These are phyloP conservation scores for Dothistroma septosporum DNA, from an alignment of 2,329 filamentous ascomycete species.

Conservation along the genomic window DNA sequence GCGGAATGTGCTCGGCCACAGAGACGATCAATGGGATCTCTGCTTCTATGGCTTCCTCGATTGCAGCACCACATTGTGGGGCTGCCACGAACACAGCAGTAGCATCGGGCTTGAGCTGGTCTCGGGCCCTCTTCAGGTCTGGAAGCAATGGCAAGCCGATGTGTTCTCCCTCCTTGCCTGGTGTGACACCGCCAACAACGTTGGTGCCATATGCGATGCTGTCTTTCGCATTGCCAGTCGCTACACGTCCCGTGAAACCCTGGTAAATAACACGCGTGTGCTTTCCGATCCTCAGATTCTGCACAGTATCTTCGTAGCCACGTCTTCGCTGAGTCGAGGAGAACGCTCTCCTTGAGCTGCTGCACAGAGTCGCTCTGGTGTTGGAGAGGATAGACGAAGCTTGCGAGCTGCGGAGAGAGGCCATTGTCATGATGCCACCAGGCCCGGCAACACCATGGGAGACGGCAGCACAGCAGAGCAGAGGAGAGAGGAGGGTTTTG, in stretches of 20 bases:
- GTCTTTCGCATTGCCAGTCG: conserved; percentile 71
- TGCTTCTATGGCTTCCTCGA: conserved; percentile 74
- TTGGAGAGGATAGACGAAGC: conserved; percentile 18
- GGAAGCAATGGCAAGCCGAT: conserved; percentile 68
- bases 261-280: conserved; percentile 67
- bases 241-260: conserved; percentile 65
- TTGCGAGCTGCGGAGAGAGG: conserved; percentile 20
- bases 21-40: conserved; percentile 74
- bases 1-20: conserved; percentile 74
- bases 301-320: conserved; percentile 59
- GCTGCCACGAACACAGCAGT: conserved; percentile 77
- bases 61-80: conserved; percentile 66
- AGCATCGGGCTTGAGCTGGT: conserved; percentile 67
- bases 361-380: conserved; percentile 10
- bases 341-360: conserved; percentile 22
- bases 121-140: conserved; percentile 64
- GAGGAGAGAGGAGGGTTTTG: background rate
- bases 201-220: conserved; percentile 75
- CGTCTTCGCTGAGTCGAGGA: conserved; percentile 30
- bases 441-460: conserved; percentile 1
- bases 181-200: conserved; percentile 73
- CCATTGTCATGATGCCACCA: conserved; percentile 17
- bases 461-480: background rate
- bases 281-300: conserved; percentile 62
- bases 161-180: conserved; percentile 66